phyloP scores from a whole-genome alignment of 2,329 filamentous ascomycete genomes.

The Aureobasidium sp. region DNA sequence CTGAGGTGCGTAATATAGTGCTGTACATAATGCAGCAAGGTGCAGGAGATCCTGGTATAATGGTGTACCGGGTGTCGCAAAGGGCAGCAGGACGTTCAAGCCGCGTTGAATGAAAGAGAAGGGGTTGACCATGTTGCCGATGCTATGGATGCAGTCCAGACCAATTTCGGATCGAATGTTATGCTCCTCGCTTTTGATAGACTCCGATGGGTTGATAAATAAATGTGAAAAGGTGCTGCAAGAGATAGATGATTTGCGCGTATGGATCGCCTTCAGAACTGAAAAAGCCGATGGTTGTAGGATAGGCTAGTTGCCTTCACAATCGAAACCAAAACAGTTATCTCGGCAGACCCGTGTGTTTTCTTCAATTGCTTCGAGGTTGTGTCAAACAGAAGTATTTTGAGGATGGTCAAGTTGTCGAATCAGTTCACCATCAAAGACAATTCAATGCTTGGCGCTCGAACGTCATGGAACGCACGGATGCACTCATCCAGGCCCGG shows the following conservation, averaged over 20 bases:
- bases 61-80: conserved; percentile 41
- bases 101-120: background rate
- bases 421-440: background rate
- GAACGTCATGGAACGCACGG: background rate
- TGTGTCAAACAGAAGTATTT: background rate
- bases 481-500: background rate
- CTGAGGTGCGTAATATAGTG: conserved; percentile 42
- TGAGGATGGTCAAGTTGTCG: background rate
- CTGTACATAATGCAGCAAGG: conserved; percentile 36
- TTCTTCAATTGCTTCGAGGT: background rate
- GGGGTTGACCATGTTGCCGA: background rate
- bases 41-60: conserved; percentile 42
- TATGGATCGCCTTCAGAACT: background rate
- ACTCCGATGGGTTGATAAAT: background rate
- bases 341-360: background rate
- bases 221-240: background rate
- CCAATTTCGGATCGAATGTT: background rate
- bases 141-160: background rate
- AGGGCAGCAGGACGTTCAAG: conserved; percentile 41
- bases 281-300: background rate
- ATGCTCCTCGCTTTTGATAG: background rate
- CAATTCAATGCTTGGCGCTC: background rate
- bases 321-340: background rate
- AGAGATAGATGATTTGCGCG: background rate
- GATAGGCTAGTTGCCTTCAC: background rate